Conservation (phyloP, 202 grass and related monocot genomes). For the Panicum hallii region DNA sequence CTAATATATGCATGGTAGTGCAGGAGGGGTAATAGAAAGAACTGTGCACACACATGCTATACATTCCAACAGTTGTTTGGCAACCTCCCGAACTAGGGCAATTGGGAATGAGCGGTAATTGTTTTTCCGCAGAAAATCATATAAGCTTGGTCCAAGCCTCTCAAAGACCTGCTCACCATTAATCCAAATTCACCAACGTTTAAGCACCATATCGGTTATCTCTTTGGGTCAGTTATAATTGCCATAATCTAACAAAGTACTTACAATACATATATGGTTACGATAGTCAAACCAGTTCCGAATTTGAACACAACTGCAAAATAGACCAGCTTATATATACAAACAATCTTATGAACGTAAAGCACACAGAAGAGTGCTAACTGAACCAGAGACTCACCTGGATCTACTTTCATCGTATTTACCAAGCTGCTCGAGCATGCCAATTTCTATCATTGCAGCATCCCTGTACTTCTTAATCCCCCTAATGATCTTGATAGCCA, state of each 20-base stretch:
- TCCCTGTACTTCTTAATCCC: constrained; percentile 92
- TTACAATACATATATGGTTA: constrained; percentile 99
- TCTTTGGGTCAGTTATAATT: constrained; percentile 68
- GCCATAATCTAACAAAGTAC: constrained; percentile 74
- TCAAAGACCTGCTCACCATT: constrained; percentile 99
- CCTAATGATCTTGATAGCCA: constrained; percentile 94
- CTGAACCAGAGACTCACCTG: constrained; percentile 60
- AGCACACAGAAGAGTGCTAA: constrained; percentile 10
- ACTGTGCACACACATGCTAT: constrained; percentile 97
- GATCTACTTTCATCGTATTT: constrained; percentile 74
- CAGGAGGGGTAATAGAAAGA: constrained; percentile 51
- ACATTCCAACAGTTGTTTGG: constrained; percentile 98
- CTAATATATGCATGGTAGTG: constrained; percentile 37
- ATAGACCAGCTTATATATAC: constrained; percentile 78
- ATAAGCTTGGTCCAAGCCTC: constrained; percentile 99
- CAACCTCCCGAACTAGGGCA: constrained; percentile 97
- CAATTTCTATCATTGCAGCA: constrained; percentile 99
- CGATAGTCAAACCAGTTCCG: constrained; percentile 99
- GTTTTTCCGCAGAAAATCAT: constrained; percentile 98
- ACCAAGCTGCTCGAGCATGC: constrained; percentile 86
- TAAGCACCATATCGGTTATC: constrained; percentile 58
- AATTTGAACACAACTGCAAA: constrained; percentile 99
- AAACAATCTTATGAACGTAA: constrained; percentile 57
- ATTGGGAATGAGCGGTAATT: constrained; percentile 97
- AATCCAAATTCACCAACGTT: constrained; percentile 81